Evolutionary conservation across 306 rosid species (phyloP), one percentile per base, ranked within the genome.

Genomic region (Purshia tridentata): DNA sequence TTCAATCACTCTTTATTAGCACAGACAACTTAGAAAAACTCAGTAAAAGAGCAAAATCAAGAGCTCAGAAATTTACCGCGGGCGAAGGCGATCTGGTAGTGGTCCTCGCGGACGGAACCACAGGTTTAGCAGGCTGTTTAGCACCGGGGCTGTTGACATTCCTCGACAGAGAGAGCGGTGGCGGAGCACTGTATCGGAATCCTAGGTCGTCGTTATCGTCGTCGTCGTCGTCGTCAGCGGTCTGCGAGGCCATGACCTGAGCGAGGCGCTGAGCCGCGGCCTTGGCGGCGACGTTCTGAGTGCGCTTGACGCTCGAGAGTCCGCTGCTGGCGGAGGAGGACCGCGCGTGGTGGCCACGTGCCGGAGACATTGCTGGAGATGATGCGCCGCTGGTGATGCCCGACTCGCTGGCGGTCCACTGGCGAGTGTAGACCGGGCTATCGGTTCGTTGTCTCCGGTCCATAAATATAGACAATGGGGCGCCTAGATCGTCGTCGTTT

Each of bases 181-280:
- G 97, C 70, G 96, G 96, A 82, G 94, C 97, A 75, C 82, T 85
- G 89, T 88, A 93, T n/a, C 97, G 90, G 84, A 93, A 91, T 29
- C 91, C 98, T 18, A 91, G 79, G 84, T 89, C 91, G n/a, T 86
- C 97, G 5, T 84, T 91, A 1, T 91, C 96, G 3, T 89, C 93
- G 57, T 78, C 86, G 8, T 87, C 86, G 9, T 81, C 88, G 39
- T 39, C 96, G 48, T 39, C 96, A 45, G 92, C 83, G 51, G 91
- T 77, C 86, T 93, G 98, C 22, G 98, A 93, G 67, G 98, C 97
- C 97, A 93, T 93, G 61, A 93, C 98, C 86, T 91, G 96, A 6
- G 98, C 96, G n/a, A 93, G 97, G 62, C 97, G 93, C 82, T 93
- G 96, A 57, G 98, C 96, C 1, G 98, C 98, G 37, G 98, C 98